These are phyloP conservation scores for Neoarthrinium moseri DNA, from an alignment of 2,329 filamentous ascomycete species.

Conservation along the genomic window DNA sequence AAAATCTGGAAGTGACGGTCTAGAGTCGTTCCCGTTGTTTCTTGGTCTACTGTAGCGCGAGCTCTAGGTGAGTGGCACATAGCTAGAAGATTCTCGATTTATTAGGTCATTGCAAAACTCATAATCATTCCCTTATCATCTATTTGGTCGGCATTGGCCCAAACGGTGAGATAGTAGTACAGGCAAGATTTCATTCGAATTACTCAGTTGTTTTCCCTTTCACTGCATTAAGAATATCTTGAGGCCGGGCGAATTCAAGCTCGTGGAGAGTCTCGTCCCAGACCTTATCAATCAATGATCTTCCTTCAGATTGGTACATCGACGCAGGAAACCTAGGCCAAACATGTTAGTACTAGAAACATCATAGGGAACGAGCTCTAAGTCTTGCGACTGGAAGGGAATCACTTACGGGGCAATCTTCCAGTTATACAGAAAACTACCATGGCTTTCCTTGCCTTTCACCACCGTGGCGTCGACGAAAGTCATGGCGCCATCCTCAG, in stretches of 20 bases:
- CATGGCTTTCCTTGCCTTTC: background rate
- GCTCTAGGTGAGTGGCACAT: too few relatives aligned
- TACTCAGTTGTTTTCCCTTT: too few relatives aligned
- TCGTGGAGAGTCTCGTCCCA: constrained; percentile 27
- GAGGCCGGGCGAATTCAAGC: constrained; percentile 20
- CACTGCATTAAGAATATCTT: constrained; percentile 15
- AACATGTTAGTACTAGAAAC: background rate
- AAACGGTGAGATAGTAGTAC: too few relatives aligned
- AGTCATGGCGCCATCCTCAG: background rate
- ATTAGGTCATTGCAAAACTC: too few relatives aligned
- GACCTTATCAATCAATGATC: constrained; percentile 15
- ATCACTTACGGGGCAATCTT: background rate
- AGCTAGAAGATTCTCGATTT: too few relatives aligned
- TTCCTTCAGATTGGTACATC: constrained; percentile 19
- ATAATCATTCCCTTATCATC: too few relatives aligned
- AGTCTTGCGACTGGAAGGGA: too few relatives aligned
- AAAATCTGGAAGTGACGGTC: too few relatives aligned
- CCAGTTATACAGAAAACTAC: background rate
- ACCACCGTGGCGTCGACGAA: background rate
- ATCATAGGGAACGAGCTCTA: background rate
- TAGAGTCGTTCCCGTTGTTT: too few relatives aligned
- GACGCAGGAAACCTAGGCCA: constrained; percentile 17
- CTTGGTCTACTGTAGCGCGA: too few relatives aligned
- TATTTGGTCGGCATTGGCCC: too few relatives aligned
- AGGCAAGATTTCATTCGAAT: too few relatives aligned